Percentiles rank a stretch among this genome's conserved stretches.
phyloP scores from a whole-genome alignment of 306 rosid genomes.

The Acmispon strigosus region DNA sequence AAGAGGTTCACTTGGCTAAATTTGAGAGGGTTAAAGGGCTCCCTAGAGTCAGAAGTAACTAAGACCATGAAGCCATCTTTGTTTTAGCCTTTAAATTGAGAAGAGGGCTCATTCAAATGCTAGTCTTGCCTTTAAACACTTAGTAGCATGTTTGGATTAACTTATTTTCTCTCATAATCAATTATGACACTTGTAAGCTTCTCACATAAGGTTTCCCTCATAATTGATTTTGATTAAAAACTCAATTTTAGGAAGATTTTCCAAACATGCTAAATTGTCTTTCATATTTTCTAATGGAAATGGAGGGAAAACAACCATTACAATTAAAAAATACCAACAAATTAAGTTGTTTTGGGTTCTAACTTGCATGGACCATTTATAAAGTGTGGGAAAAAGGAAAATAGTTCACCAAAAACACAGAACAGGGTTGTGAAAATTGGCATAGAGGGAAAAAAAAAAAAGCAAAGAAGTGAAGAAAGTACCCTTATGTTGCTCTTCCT shows the following conservation, averaged over 20 bases:
- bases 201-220: too few species aligned
- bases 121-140: neutral
- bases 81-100: neutral
- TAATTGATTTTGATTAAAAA: too few species aligned
- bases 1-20: neutral
- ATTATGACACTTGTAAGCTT: too few species aligned
- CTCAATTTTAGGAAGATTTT: too few species aligned
- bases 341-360: neutral
- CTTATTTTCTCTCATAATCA: too few species aligned
- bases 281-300: neutral
- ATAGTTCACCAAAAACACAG: neutral
- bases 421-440: neutral
- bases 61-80: neutral
- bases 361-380: neutral
- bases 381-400: neutral
- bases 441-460: neutral
- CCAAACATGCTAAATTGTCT: neutral
- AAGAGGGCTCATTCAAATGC: neutral
- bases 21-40: neutral
- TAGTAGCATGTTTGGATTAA: neutral
- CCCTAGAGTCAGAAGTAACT: neutral
- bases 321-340: neutral
- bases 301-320: too few species aligned
- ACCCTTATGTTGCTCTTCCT: neutral
- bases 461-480: neutral